A percentile compares a stretch with the other conserved stretches of the same genome.
phyloP scores from a whole-genome alignment of 257 asterid genomes.

The Datura wrightii region DNA sequence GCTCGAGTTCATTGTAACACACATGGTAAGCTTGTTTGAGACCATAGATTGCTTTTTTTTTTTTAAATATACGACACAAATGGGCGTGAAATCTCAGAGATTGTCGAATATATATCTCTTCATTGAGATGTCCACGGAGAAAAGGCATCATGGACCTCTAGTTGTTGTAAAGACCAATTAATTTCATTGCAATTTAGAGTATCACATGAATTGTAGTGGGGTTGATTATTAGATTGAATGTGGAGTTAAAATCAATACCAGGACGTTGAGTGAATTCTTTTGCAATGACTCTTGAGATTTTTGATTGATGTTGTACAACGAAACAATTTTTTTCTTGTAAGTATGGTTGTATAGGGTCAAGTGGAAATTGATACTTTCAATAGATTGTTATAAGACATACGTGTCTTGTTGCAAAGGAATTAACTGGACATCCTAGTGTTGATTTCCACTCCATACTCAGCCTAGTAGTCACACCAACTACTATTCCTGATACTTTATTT shows the following conservation, averaged over 20 bases:
- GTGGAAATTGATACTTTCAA: neutral
- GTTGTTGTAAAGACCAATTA: neutral
- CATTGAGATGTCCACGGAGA: neutral
- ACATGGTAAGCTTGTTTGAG: neutral
- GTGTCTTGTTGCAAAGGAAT: neutral
- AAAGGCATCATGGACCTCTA: neutral
- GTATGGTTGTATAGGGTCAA: neutral
- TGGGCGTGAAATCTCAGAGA: neutral
- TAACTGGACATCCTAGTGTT: neutral
- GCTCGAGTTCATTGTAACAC: neutral
- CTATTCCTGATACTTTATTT: neutral
- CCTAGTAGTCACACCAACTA: neutral
- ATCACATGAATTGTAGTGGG: neutral
- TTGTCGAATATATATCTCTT: neutral
- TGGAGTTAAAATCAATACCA: neutral
- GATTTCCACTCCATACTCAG: neutral
- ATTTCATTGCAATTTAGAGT: neutral
- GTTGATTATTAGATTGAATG: neutral
- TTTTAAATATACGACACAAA: neutral
- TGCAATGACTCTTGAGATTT: neutral
- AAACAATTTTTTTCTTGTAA: neutral
- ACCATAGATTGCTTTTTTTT: neutral
- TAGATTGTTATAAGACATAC: neutral
- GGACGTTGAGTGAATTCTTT: neutral
- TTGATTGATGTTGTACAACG: too few species aligned